Evolutionary conservation across 75 land plant genomes (phyloP).

Genomic region (Pinus taeda): DNA sequence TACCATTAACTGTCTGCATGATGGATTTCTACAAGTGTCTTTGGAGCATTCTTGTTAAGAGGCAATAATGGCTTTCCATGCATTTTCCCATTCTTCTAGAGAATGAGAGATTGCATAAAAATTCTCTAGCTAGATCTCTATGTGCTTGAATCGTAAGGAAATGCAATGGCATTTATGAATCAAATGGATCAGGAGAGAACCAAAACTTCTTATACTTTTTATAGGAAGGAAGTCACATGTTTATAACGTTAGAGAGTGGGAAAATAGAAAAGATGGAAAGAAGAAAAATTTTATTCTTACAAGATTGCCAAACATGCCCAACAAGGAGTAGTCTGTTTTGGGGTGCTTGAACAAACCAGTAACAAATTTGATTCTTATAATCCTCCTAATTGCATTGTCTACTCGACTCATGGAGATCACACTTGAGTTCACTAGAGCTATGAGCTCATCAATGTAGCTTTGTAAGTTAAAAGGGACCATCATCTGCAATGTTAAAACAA

Average conservation of each 20-base stretch:
- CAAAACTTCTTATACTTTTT: background rate
- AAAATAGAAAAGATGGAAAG: too few species aligned
- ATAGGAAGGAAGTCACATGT: background rate
- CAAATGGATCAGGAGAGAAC: background rate
- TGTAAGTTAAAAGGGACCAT: too few species aligned
- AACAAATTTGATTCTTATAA: slow-evolving; percentile 46
- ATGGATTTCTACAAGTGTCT: slow-evolving; percentile 69
- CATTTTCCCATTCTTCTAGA: slow-evolving; percentile 73
- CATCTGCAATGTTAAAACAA: slow-evolving; percentile 17
- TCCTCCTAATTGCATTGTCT: slow-evolving; percentile 58
- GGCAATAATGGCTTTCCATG: slow-evolving; percentile 57
- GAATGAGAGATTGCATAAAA: slow-evolving; percentile 25
- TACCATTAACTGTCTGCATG: slow-evolving; percentile 85
- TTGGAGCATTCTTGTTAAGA: slow-evolving; percentile 49
- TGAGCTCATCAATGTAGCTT: slow-evolving; percentile 58
- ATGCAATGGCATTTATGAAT: background rate
- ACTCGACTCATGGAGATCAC: slow-evolving; percentile 54
- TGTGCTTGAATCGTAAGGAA: slow-evolving; percentile 32
- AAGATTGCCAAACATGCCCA: slow-evolving; percentile 39
- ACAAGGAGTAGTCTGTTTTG: slow-evolving; percentile 38
- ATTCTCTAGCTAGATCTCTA: slow-evolving; percentile 53
- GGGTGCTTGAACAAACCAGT: slow-evolving; percentile 76
- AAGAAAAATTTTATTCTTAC: slow-evolving; percentile 14
- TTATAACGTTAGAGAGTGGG: background rate
- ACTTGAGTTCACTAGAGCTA: slow-evolving; percentile 58